A percentile compares a stretch with the other conserved stretches of the same genome.
These are phyloP conservation scores for Dothideomycetes sp. DNA, from an alignment of 2,329 filamentous ascomycete species.

Conservation along the genomic window DNA sequence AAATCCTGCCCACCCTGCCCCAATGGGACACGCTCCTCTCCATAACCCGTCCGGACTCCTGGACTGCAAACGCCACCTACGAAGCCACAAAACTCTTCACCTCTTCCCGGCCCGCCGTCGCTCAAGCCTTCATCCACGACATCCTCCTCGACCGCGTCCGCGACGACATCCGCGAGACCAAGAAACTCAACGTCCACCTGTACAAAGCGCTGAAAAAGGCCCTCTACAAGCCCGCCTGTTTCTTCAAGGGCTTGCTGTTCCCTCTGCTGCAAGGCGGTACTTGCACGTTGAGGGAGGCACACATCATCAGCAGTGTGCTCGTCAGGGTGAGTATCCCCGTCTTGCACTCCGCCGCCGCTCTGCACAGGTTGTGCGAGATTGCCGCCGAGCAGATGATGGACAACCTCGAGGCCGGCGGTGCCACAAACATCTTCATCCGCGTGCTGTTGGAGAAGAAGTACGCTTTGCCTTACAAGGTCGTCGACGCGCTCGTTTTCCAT, in stretches of 20 bases:
- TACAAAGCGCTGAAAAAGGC: constrained; percentile 91
- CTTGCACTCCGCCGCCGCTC: constrained; percentile 80
- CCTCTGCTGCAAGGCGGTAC: constrained; percentile 75
- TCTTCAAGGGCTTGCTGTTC: constrained; percentile 94
- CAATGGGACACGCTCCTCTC: constrained; percentile 84
- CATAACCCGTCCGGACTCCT: constrained; percentile 70
- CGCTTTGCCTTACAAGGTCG: constrained; percentile 85
- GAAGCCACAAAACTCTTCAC: constrained; percentile 90
- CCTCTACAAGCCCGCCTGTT: constrained; percentile 87
- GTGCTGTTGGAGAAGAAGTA: constrained; percentile 94
- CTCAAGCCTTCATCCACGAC: constrained; percentile 76
- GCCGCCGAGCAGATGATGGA: constrained; percentile 79
- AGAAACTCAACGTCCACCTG: constrained; percentile 90
- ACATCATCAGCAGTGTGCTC: constrained; percentile 82
- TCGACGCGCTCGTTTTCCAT: constrained; percentile 92
- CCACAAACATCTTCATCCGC: constrained; percentile 92
- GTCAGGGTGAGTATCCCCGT: constrained; percentile 80
- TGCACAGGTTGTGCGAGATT: constrained; percentile 90
- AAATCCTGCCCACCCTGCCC: constrained; percentile 84
- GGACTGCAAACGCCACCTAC: constrained; percentile 74
- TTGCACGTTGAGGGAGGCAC: constrained; percentile 86
- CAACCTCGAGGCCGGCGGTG: constrained; percentile 76
- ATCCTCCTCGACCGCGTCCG: constrained; percentile 85
- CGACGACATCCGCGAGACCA: constrained; percentile 86
- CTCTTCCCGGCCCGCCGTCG: constrained; percentile 67